phyloP scores from a whole-genome alignment of 768 basidiomycete species.

The Kwoniella dejecticola region DNA sequence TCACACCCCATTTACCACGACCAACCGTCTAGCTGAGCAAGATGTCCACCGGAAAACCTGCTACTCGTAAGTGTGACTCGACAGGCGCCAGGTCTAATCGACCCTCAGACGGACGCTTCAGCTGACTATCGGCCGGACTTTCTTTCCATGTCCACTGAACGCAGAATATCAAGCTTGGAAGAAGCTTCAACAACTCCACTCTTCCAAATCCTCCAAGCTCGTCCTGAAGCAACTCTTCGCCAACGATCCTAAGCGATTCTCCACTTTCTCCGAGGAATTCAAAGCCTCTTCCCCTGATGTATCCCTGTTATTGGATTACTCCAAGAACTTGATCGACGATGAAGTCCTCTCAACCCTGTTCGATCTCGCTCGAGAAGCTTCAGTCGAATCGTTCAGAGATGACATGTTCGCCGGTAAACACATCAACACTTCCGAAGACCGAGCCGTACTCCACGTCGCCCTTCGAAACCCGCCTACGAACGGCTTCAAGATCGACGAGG shows the following conservation, averaged over 20 bases:
- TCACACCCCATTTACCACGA: not conserved
- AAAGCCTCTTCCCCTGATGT: constrained; percentile 73
- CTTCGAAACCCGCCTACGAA: constrained; percentile 66
- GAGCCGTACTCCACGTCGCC: constrained; percentile 93
- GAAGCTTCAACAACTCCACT: constrained; percentile 82
- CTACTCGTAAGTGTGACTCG: constrained; percentile 42
- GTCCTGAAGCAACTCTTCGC: constrained; percentile 91
- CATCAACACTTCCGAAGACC: constrained; percentile 98
- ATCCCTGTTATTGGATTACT: constrained; percentile 90
- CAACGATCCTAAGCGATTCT: constrained; percentile 81
- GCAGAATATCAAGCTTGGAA: constrained; percentile 87
- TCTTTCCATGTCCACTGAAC: not conserved
- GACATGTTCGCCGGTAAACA: constrained; percentile 94
- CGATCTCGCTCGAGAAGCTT: constrained; percentile 78
- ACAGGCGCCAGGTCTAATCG: no score
- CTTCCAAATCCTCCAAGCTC: constrained; percentile 70
- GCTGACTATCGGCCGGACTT: not conserved
- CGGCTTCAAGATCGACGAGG: constrained; percentile 76
- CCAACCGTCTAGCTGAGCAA: constrained; percentile 7
- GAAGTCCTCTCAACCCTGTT: constrained; percentile 78
- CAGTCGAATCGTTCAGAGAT: constrained; percentile 79
- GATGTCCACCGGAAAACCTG: constrained; percentile 48
- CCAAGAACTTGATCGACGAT: constrained; percentile 91
- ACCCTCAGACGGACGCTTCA: no score
- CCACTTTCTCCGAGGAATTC: constrained; percentile 63